Evolutionary conservation across 2,329 filamentous ascomycete genomes (phyloP), one percentile per base, ranked within the genome.

Genomic region (Cryphonectria naterciae): DNA sequence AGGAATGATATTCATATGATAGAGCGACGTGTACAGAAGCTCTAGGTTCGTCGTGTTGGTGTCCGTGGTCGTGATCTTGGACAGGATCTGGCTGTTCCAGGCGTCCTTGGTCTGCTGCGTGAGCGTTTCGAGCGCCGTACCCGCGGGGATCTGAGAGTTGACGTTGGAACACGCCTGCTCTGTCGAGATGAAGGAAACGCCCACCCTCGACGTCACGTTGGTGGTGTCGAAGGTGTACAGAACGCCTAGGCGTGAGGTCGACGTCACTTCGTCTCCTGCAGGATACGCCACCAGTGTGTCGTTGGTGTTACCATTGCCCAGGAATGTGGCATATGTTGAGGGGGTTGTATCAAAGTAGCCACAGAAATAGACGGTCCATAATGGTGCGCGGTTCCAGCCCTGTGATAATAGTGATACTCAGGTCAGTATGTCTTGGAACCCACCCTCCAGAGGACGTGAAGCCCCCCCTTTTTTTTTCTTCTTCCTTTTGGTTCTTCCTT

Each of bases 1-100:
- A 0, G 91, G 91, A 49, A 92, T 86, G 15, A 93, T 78, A 71
- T 89, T 87, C 87, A 91, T 91, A 74, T 91, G 90, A 76, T 93
- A 93, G 46, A 93, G 77, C 0, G 89, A 89, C 0, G 88, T 88
- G 79, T 93, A 93, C 2, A 93, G 81, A 39, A 92, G 81, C 65
- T 85, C 81, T 10, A 92, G 80, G 63, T 87, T 89, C 0, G 83
- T 85, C 19, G 78, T 76, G 75, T 91, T 77, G 4, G 83, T 86
- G 65, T 87, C 87, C 0, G 85, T 86, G 0, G 90, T 90, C 0
- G 87, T 87, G 43, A 93, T 83, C 75, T 91, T 92, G 72, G 85
- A 86, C 32, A 93, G 83, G 1, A 93, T 86, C 54, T 89, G 80
- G 1, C 81, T 75, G 75, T 90, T 90, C 91, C 91, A 93, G 2